Evolutionary conservation across 2,329 filamentous ascomycete species (phyloP), one percentile per base, ranked within the genome.

Genomic region (Thielaviopsis euricoi): DNA sequence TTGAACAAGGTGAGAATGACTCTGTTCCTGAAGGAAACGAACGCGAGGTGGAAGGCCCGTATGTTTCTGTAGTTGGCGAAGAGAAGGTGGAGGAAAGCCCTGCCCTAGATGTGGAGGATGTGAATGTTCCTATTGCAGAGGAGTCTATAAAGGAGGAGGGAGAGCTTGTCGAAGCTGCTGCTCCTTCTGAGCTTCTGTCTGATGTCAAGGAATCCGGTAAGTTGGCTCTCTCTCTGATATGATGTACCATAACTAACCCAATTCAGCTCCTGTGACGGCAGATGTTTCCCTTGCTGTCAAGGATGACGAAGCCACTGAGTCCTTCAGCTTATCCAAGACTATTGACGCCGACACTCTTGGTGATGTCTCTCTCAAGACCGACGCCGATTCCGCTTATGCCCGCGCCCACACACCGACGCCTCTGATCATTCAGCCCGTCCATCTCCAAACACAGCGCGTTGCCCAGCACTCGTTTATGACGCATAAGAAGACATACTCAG

Each of bases 401-500:
- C 22, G 55, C 46, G 4, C 52, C 17, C 37, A 57, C 13, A 40
- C 55, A 5, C 19, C 52, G 1, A 33, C 52, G 46, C 48, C 55
- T n/a, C 37, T 60, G 3, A 40, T 21, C 23, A 12, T 57, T 19
- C 26, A 53, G 22, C 37, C 55, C 15, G 21, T 58, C 12, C 55
- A 54, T 13, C 52, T 60, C 19, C 51, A 57, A 6, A 57, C 51
- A 15, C 52, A 52, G 23, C 43, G 40, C 43, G 15, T 53, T 22
- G n/a, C 40, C 6, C 51, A 53, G 2, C 40, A 57, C 43, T n/a
- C 10, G 17, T 60, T 55, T n/a, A 23, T 57, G 15, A 33, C 52
- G 21, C 58, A 60, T 25, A 57, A 60, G 46, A 60, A 60, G 55
- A 55, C 55, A 12, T 55, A 52, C 48, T 57, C 55, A 23, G 58